phyloP scores from a whole-genome alignment of 2,329 filamentous ascomycete species.

The Exophiala lecanii-corni region DNA sequence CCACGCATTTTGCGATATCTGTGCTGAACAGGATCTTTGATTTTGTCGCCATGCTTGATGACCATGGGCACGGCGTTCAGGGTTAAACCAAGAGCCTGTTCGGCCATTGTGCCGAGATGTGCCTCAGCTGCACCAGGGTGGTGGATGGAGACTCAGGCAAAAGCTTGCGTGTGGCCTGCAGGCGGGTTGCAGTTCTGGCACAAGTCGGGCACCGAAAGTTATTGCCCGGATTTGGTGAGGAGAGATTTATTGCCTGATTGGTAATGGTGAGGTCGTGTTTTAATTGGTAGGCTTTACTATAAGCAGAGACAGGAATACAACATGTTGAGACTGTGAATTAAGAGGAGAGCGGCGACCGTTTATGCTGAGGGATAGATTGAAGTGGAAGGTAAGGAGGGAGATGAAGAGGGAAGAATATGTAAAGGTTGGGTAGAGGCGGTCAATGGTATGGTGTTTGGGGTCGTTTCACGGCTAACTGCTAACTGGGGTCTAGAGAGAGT shows the following conservation, averaged over 20 bases:
- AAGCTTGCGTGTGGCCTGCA: neutral
- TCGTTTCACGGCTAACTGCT: neutral
- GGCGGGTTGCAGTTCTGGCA: constrained; percentile 13
- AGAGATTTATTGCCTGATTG: constrained; percentile 10
- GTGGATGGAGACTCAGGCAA: constrained; percentile 8
- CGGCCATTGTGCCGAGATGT: constrained; percentile 17
- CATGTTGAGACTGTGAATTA: too few relatives aligned
- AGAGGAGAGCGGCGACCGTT: too few relatives aligned
- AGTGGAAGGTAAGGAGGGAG: neutral
- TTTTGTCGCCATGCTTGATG: constrained; percentile 23
- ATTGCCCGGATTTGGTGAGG: neutral
- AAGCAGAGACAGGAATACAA: too few relatives aligned
- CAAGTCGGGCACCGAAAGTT: constrained; percentile 3
- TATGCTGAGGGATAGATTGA: too few relatives aligned
- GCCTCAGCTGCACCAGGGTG: too few relatives aligned
- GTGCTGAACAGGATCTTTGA: constrained; percentile 21
- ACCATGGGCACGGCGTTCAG: constrained; percentile 22
- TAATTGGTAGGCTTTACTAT: neutral
- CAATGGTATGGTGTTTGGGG: neutral
- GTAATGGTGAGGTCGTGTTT: too few relatives aligned
- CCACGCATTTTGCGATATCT: constrained; percentile 22
- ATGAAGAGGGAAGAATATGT: neutral
- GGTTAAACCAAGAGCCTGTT: constrained; percentile 18
- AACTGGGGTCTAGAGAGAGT: neutral
- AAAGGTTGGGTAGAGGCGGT: neutral